Evolutionary conservation across 805 yeast species (phyloP).

Genomic region (Metschnikowia lunata): DNA sequence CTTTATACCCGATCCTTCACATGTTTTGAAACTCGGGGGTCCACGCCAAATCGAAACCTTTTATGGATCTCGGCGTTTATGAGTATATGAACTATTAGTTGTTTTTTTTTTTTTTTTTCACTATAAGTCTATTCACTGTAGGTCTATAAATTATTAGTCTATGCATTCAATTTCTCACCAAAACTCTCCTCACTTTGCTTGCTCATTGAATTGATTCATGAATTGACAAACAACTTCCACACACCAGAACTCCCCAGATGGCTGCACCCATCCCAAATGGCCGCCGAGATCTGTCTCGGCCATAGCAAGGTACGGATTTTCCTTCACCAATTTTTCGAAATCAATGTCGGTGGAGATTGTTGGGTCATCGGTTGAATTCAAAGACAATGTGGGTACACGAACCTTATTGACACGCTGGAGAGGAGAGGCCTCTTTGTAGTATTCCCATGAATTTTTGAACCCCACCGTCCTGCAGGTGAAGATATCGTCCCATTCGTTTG

Average conservation of each 20-base stretch:
- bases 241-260: slow-evolving; percentile 61
- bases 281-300: slow-evolving; percentile 70
- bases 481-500: slow-evolving; percentile 58
- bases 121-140: no score
- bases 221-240: slow-evolving; percentile 35
- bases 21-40: no score
- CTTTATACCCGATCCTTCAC: no score
- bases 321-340: slow-evolving; percentile 35
- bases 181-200: not conserved
- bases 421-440: slow-evolving; percentile 63
- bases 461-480: slow-evolving; percentile 68
- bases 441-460: slow-evolving; percentile 56
- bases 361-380: slow-evolving; percentile 75
- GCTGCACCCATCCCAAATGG: slow-evolving; percentile 74
- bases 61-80: no score
- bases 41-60: no score
- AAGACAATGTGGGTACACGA: slow-evolving; percentile 57
- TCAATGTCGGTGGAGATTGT: slow-evolving; percentile 60
- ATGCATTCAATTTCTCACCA: no score
- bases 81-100: no score
- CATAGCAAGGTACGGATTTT: slow-evolving; percentile 57
- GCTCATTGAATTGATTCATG: slow-evolving; percentile 21
- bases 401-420: slow-evolving; percentile 46
- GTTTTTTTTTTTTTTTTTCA: no score
- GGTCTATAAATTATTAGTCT: no score